Percentiles rank a stretch among this genome's conserved stretches.
These are phyloP conservation scores for Cordia subcordata DNA, from an alignment of 257 asterid species.

Conservation along the genomic window DNA sequence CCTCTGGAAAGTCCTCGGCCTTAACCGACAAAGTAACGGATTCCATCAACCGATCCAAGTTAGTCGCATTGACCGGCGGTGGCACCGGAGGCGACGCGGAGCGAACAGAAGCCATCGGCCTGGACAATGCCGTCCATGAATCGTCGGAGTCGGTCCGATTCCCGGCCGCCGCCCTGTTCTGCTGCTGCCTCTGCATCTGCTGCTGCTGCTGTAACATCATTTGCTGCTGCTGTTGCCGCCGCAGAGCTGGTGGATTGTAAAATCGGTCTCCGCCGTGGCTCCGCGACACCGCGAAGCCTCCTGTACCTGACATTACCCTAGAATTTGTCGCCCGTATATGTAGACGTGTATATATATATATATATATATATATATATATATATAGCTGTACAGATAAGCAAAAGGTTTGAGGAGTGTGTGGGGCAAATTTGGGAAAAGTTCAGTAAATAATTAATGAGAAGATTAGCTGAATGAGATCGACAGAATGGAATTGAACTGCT, in stretches of 20 bases:
- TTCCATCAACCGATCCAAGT: slow-evolving; percentile 68
- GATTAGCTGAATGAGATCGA: neutral
- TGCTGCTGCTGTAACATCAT: slow-evolving; percentile 30
- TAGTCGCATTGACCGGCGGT: slow-evolving; percentile 27
- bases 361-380: neutral
- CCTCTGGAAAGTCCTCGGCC: slow-evolving; percentile 52
- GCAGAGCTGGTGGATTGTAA: slow-evolving; percentile 49
- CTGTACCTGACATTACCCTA: slow-evolving; percentile 54
- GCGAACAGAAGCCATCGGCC: slow-evolving; percentile 25
- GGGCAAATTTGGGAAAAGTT: neutral
- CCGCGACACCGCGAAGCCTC: slow-evolving; percentile 54
- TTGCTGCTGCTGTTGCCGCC: slow-evolving; percentile 43
- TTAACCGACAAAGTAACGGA: slow-evolving; percentile 52
- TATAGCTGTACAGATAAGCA: slow-evolving; percentile 9
- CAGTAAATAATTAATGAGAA: neutral
- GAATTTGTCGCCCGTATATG: slow-evolving; percentile 4
- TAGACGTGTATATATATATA: neutral
- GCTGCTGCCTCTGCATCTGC: slow-evolving; percentile 28
- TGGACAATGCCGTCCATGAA: slow-evolving; percentile 38
- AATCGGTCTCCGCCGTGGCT: slow-evolving; percentile 52
- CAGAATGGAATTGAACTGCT: slow-evolving; percentile 24
- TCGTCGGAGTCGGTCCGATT: slow-evolving; percentile 29
- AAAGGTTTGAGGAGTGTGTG: neutral
- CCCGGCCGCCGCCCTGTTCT: slow-evolving; percentile 29
- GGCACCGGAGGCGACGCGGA: slow-evolving; percentile 24